Conservation (phyloP, 208 protist genomes). For the Angomonas ambiguus region DNA sequence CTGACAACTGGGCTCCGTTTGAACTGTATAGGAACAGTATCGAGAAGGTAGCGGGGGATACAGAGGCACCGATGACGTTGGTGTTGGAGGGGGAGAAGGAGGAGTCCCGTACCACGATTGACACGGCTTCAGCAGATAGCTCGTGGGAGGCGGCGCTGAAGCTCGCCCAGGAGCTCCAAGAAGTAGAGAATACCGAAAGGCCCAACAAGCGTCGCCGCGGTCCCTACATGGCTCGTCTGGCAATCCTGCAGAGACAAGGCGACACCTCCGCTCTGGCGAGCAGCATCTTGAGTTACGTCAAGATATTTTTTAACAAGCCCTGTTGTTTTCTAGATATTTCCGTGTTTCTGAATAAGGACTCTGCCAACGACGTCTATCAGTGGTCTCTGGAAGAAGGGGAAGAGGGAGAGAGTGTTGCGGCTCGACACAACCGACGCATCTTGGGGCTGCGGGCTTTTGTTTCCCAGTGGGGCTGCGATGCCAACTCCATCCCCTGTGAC, state of each 20-base stretch:
- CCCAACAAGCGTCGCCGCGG: constrained; percentile 50
- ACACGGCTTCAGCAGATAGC: constrained; percentile 31
- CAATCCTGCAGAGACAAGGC: constrained; percentile 39
- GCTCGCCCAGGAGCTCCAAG: constrained; percentile 37
- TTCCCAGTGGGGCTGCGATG: constrained; percentile 43
- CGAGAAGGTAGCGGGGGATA: constrained; percentile 7
- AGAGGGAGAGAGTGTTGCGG: constrained; percentile 15
- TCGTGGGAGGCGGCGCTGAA: constrained; percentile 43
- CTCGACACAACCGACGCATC: constrained; percentile 63
- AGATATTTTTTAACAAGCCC: constrained; percentile 64
- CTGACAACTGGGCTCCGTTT: constrained; percentile 81
- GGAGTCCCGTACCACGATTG: constrained; percentile 14
- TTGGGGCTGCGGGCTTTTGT: constrained; percentile 73
- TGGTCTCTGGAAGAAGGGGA: constrained; percentile 33
- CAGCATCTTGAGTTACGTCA: constrained; percentile 56
- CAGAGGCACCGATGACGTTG: constrained; percentile 4
- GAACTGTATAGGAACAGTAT: constrained; percentile 63
- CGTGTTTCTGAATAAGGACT: constrained; percentile 56
- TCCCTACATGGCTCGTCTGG: constrained; percentile 73
- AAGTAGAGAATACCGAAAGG: constrained; percentile 18
- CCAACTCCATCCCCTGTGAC: constrained; percentile 21
- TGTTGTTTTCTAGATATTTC: constrained; percentile 84
- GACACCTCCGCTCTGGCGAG: constrained; percentile 21
- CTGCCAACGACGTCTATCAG: constrained; percentile 43
- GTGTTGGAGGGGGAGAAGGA: constrained; percentile 29